These are phyloP conservation scores for Nymphaea colorata DNA, from an alignment of 164 flowering plant species.

Conservation along the genomic window DNA sequence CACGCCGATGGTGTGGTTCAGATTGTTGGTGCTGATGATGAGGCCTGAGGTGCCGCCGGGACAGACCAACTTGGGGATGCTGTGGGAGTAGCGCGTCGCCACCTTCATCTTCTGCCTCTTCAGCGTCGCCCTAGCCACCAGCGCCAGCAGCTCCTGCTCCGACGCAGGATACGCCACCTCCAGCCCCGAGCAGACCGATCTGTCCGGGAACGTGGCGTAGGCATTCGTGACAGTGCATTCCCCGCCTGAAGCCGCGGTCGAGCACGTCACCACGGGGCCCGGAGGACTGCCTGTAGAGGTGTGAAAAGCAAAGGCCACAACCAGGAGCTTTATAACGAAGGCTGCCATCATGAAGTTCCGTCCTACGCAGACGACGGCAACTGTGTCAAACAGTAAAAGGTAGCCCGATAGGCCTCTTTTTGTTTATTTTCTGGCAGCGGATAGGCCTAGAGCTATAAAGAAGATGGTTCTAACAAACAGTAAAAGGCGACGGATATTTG, in stretches of 20 bases:
- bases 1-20: slow-evolving; percentile 21
- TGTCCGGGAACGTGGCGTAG: slow-evolving; percentile 63
- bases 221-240: slow-evolving; percentile 65
- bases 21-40: slow-evolving; percentile 45
- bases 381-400: too few relatives aligned
- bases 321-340: too few relatives aligned
- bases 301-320: too few relatives aligned
- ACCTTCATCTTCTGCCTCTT: slow-evolving; percentile 41
- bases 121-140: slow-evolving; percentile 39
- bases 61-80: slow-evolving; percentile 60
- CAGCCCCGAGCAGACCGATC: slow-evolving; percentile 34
- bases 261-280: slow-evolving; percentile 48
- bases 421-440: too few relatives aligned
- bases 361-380: too few relatives aligned
- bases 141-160: slow-evolving; percentile 37
- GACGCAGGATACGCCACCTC: slow-evolving; percentile 36
- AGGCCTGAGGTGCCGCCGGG: slow-evolving; percentile 43
- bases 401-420: too few relatives aligned
- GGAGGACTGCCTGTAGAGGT: slow-evolving; percentile 26
- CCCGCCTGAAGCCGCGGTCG: slow-evolving; percentile 6
- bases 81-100: slow-evolving; percentile 42
- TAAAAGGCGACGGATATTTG: too few relatives aligned
- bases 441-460: too few relatives aligned
- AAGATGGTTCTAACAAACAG: too few relatives aligned
- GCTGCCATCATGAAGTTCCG: too few relatives aligned